Evolutionary conservation across 23 red algal species (phyloP).

Genomic region (Chondrus crispus): DNA sequence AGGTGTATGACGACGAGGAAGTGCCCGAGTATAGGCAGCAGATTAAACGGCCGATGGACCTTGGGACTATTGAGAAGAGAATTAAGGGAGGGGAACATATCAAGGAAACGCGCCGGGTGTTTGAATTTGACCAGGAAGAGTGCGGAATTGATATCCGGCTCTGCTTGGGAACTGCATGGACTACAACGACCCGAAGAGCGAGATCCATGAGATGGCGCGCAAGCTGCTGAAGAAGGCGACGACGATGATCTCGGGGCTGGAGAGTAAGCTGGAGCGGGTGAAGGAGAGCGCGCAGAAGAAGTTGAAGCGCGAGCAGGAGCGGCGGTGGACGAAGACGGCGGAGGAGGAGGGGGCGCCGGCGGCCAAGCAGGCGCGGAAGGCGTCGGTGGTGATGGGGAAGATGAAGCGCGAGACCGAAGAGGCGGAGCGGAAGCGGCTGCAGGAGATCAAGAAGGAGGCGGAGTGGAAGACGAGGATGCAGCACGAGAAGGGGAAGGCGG

Average conservation of each 20-base stretch:
- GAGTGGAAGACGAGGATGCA: constrained; percentile 3
- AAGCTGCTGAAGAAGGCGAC: constrained; percentile 17
- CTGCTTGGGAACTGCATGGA: constrained; percentile 82
- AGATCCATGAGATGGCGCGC: constrained; percentile 59
- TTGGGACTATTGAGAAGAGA: constrained; percentile 77
- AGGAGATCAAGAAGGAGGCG: constrained; percentile 11
- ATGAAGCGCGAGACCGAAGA: constrained; percentile 15
- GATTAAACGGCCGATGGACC: constrained; percentile 85
- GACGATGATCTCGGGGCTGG: not conserved
- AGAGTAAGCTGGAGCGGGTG: constrained; percentile 18
- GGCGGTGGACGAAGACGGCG: constrained; percentile 18
- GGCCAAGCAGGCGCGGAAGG: constrained; percentile 2
- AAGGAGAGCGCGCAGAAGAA: constrained; percentile 19
- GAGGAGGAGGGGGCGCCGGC: constrained; percentile 27
- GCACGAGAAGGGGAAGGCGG: constrained; percentile 8
- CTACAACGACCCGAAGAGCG: constrained; percentile 79
- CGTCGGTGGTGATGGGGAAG: constrained; percentile 22
- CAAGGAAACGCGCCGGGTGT: not conserved
- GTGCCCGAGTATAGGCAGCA: constrained; percentile 79
- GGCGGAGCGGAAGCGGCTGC: constrained; percentile 19
- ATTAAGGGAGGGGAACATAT: constrained; percentile 61
- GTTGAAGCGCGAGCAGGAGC: constrained; percentile 10
- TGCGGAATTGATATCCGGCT: constrained; percentile 68
- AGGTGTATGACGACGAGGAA: constrained; percentile 54
- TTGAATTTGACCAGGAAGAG: constrained; percentile 39